Evolutionary conservation across 164 flowering plant species (phyloP), one percentile per base, ranked within the genome.

Genomic region (Vitis rotundifolia): DNA sequence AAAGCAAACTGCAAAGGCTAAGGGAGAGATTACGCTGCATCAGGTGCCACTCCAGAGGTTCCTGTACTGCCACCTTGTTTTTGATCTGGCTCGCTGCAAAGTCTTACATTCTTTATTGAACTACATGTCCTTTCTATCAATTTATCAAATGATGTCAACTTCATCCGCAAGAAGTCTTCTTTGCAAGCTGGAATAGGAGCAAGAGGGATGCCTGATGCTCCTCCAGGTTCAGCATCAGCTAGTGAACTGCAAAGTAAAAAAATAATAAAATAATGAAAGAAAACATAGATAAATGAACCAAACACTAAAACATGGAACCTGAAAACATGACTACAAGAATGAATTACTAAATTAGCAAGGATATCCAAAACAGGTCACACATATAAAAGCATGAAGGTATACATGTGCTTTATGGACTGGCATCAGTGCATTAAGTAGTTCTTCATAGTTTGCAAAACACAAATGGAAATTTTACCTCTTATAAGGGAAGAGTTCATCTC

Each of bases 41-140:
- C 99, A 73, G 99, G 97, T 50, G 99, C 99, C 82, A 95, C 89
- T 62, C 97, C 88, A 73, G 84, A 78, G 80, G 67, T 89, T 71
- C 89, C 90, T 10, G 81, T 69, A 63, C 68, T 76, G 72, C 86
- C 86, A 65, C 86, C 88, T 15, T 81, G 81, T 75, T 70, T 90
- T 63, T 81, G 88, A 77, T 91, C 93, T 26, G 86, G 86, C 63
- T 95, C 99, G 81, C 89, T 54, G 60, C 77, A 90, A 59, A 95
- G 91, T 71, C 99, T 84, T 18, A 95, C 99, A 75, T 90, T 83
- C 82, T 79, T 91, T 73, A 95, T 88, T 50, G 88, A 81, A 71
- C 93, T 84, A 77, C 97, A 89, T 48, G 98, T 95, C 71, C 75
- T 81, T 77, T 89, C 96, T 63, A 95, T 87, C 70, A 95, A 71